Evolutionary conservation across 768 basidiomycete species (phyloP), one percentile per base, ranked within the genome.

Genomic region (Hypholoma sublateritium): DNA sequence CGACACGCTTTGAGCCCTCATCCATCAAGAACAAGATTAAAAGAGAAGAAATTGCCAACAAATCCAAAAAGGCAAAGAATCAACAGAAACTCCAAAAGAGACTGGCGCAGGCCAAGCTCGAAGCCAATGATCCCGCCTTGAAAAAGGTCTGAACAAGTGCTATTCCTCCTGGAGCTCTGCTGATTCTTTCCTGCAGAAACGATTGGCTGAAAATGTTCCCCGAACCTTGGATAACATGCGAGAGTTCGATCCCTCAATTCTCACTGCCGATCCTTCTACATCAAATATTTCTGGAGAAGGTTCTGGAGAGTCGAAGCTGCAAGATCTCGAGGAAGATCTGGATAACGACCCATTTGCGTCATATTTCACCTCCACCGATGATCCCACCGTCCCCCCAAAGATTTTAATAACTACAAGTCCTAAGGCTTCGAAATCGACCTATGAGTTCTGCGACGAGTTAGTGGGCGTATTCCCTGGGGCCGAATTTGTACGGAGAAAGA

Each of bases 171-270:
- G 9, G 13, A 17, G 35, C 7, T 42, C 11, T 25, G 22, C 32
- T 62, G 13, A 59, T 19, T 28, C n/a, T 4, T 24, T 32, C 42
- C 32, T 7, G 11, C 56, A 95, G 93, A 88, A 87, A 86, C 86
- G 95, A 55, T 74, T 91, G 21, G 80, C 83, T 5, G 84, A 89
- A 65, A 97, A 97, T 76, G 80, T 95, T 9, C 95, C 95, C 0
- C 82, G 83, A 44, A 99, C 97, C 0, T 83, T 98, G 21, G 97
- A 99, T 68, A 98, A 98, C 69, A 90, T 86, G 58, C 86, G 95
- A 59, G 89, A 95, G 70, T 90, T 85, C 67, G 89, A 89, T 67
- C 87, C 87, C 6, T 85, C 85, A 36, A 78, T 85, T 67, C 70
- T 84, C 37, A 85, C 85, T 24, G 80, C 83, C 39, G 76, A 84